Evolutionary conservation across 108 stramenopile species (phyloP), one percentile per base, ranked within the genome.

Genomic region (Seminavis robusta): DNA sequence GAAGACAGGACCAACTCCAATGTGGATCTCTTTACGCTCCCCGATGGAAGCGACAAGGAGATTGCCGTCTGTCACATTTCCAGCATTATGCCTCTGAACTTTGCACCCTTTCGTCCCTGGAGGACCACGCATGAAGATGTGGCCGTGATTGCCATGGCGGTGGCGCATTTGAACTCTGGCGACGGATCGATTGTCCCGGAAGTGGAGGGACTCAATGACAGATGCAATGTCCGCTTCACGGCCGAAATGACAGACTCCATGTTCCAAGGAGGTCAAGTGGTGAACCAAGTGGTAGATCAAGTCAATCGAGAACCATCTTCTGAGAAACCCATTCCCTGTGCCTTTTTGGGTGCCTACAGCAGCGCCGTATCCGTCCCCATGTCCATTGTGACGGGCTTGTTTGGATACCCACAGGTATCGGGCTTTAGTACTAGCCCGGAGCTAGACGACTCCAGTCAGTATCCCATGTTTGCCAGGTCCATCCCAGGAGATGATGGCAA

Each of bases 401-500:
- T 67, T 47, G 79, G 76, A 0, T 74, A 60, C 50, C 79, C 79
- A 9, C 83, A 84, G 54, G 46, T 84, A 3, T 67, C 62, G 47
- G 39, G 41, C 21, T 10, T 32, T 26, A 65, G 56, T 0, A 56
- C 50, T 10, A 60, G 57, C 32, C 47, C 58, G 11, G 60, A 50
- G 1, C 54, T 81, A 37, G 68, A 81, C 33, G 72, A 81, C 39
- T 20, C 16, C 4, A 8, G 8, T 1, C 54, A 56, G 41, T 61
- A 54, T 55, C 71, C 74, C 1, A 31, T 68, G 11, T 81, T 81
- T 47, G 75, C 41, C 7, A 26, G 80, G 17, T 70, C 75, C 24
- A 54, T 81, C 39, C 75, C 75, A 11, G 58, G 72, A 6, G 69
- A 81, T 59, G 45, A 37, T 37, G 79, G 46, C 33, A 64, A 61